These are phyloP conservation scores for Podospora sp. DNA, from an alignment of 495 filamentous ascomycete species.

Conservation along the genomic window DNA sequence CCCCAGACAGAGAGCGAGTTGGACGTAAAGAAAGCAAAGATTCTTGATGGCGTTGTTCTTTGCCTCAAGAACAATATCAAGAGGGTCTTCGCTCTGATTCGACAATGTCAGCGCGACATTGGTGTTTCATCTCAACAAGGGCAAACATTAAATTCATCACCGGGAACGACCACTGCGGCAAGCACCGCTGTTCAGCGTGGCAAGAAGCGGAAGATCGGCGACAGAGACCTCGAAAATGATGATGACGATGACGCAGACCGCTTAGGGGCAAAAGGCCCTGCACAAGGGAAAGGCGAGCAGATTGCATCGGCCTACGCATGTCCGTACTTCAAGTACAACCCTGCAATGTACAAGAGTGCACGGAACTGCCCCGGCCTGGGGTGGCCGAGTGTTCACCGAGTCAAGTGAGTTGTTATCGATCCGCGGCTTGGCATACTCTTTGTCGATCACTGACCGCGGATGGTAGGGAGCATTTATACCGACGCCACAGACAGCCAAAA, in stretches of 20 bases:
- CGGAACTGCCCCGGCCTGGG: constrained; percentile 5
- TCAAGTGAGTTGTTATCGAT: neutral
- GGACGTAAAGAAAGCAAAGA: neutral
- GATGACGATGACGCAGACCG: neutral
- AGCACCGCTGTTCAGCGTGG: neutral
- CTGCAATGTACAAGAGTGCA: constrained; percentile 5
- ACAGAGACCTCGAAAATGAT: neutral
- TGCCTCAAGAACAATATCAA: neutral
- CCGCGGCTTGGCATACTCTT: neutral
- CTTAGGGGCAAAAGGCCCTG: neutral
- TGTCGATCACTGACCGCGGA: neutral
- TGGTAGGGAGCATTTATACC: constrained; percentile 7
- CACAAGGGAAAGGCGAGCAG: neutral
- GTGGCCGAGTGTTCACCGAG: constrained; percentile 9
- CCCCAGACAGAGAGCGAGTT: neutral
- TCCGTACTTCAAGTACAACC: constrained; percentile 17
- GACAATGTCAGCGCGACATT: neutral
- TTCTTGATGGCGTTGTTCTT: neutral
- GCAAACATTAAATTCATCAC: neutral
- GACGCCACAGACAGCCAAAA: constrained; percentile 6
- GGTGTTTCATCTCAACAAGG: neutral
- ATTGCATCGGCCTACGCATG: neutral
- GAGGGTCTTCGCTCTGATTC: neutral
- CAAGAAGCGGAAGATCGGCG: neutral
- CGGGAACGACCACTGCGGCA: neutral